Evolutionary conservation across 352 stramenopile species (phyloP).

Genomic region (Plasmopara viticola): DNA sequence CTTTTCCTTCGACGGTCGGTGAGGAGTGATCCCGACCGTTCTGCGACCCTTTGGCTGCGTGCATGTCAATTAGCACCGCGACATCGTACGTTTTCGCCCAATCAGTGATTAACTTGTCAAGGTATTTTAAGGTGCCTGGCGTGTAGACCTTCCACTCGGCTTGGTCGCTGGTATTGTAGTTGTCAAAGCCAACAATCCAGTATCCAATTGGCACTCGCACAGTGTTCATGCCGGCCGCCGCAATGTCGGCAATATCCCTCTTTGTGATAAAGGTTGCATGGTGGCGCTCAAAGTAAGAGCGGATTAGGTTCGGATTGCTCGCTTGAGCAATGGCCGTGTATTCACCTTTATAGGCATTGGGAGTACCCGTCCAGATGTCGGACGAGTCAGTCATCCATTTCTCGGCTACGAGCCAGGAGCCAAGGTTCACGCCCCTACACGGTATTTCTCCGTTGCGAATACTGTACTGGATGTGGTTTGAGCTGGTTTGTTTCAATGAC

Average conservation of each 20-base stretch:
- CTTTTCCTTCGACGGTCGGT: conserved; percentile 29
- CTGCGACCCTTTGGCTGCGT: conserved; percentile 72
- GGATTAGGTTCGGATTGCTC: conserved; percentile 18
- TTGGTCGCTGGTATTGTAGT: conserved; percentile 31
- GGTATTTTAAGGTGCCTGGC: conserved; percentile 33
- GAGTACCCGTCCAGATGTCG: conserved; percentile 43
- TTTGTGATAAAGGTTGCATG: conserved; percentile 67
- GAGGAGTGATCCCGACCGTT: conserved; percentile 75
- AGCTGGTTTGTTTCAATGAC: too few relatives aligned
- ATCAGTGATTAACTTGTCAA: conserved; percentile 37
- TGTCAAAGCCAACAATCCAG: conserved; percentile 68
- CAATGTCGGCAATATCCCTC: conserved; percentile 53
- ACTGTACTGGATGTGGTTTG: conserved; percentile 42
- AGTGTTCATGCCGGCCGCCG: conserved; percentile 54
- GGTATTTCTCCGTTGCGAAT: conserved; percentile 48
- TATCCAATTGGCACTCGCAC: conserved; percentile 73
- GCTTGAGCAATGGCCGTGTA: conserved; percentile 55
- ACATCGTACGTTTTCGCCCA: conserved; percentile 43
- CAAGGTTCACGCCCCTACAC: conserved; percentile 63
- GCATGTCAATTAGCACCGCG: conserved; percentile 57
- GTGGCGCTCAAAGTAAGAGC: conserved; percentile 46
- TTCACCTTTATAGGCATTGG: conserved; percentile 39
- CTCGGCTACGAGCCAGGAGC: conserved; percentile 66
- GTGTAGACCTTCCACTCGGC: conserved; percentile 42
- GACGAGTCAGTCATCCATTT: conserved; percentile 64